Evolutionary conservation across 2,329 filamentous ascomycete species (phyloP).

Genomic region (Colletotrichum trifolii): DNA sequence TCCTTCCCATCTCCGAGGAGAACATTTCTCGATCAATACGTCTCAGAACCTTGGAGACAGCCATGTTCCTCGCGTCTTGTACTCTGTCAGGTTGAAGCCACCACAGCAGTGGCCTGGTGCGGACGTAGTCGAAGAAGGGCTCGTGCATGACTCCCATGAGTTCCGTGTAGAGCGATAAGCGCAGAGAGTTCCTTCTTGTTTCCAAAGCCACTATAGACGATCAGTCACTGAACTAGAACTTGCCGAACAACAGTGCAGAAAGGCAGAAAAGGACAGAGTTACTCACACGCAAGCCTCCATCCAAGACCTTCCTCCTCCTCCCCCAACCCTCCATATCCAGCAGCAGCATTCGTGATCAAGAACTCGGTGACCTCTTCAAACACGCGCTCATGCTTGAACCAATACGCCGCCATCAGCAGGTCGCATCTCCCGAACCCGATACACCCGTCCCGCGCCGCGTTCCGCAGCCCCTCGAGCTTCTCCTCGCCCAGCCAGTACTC

Average conservation of each 20-base stretch:
- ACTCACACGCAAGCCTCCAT: constrained; percentile 5
- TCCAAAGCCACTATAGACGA: constrained; percentile 7
- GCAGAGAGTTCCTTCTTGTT: background rate
- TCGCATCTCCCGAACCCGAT: background rate
- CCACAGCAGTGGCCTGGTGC: background rate
- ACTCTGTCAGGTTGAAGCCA: background rate
- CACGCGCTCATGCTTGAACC: constrained; percentile 6
- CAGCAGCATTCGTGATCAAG: background rate
- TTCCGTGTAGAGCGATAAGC: constrained; percentile 6
- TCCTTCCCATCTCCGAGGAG: constrained; percentile 3
- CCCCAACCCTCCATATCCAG: background rate
- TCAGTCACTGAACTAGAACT: background rate
- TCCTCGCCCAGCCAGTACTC: constrained; percentile 5
- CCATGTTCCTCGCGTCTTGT: background rate
- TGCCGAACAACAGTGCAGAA: background rate
- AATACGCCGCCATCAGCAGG: constrained; percentile 16
- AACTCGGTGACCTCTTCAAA: constrained; percentile 3
- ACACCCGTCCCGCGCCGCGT: background rate
- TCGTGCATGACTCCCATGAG: constrained; percentile 2
- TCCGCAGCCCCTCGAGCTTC: constrained; percentile 1
- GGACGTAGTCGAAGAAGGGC: background rate
- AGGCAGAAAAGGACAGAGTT: background rate
- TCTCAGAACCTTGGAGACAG: background rate
- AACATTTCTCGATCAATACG: constrained; percentile 3
- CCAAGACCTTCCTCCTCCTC: background rate